phyloP scores from a whole-genome alignment of 1,284 basidiomycete genomes.

The Pyrrhoderma noxium region DNA sequence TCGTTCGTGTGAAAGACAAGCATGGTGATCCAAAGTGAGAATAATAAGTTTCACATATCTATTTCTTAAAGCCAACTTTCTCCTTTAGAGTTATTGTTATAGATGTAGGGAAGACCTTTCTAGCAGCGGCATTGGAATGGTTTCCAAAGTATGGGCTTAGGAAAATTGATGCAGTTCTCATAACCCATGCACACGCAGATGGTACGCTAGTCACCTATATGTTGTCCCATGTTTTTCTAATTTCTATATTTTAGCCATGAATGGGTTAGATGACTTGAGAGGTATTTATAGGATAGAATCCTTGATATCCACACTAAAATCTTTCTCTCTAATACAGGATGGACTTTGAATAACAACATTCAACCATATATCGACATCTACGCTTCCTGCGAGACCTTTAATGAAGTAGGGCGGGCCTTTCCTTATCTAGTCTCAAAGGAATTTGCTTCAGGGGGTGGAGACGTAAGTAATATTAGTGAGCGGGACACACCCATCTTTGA shows the following conservation, averaged over 20 bases:
- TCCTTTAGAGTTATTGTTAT: conserved; percentile 60
- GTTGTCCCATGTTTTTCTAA: conserved; percentile 6
- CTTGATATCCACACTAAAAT: conserved; percentile 12
- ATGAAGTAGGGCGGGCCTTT: conserved; percentile 59
- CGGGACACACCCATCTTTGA: conserved; percentile 4
- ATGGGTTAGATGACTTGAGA: conserved; percentile 76
- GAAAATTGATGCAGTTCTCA: conserved; percentile 68
- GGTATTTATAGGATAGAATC: conserved; percentile 33
- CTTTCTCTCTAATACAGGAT: conserved; percentile 39
- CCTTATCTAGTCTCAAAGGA: conserved; percentile 73
- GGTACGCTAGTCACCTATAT: conserved; percentile 31
- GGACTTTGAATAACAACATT: conserved; percentile 63
- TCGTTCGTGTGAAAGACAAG: conserved; percentile 45
- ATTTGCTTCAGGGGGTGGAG: conserved; percentile 72
- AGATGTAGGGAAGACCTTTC: conserved; percentile 78
- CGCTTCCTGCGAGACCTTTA: conserved; percentile 55
- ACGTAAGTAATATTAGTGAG: conserved; percentile 37
- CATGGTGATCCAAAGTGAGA: conserved; percentile 49
- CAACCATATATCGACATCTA: conserved; percentile 72
- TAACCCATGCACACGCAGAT: conserved; percentile 77
- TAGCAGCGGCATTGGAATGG: conserved; percentile 68
- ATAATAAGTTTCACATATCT: background rate
- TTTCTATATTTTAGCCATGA: conserved; percentile 52
- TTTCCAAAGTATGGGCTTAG: conserved; percentile 71
- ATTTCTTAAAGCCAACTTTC: conserved; percentile 12